A percentile compares a stretch with the other conserved stretches of the same genome.
Conservation (phyloP, 2,329 filamentous ascomycete genomes). For the Aspergillus novoparasiticus region DNA sequence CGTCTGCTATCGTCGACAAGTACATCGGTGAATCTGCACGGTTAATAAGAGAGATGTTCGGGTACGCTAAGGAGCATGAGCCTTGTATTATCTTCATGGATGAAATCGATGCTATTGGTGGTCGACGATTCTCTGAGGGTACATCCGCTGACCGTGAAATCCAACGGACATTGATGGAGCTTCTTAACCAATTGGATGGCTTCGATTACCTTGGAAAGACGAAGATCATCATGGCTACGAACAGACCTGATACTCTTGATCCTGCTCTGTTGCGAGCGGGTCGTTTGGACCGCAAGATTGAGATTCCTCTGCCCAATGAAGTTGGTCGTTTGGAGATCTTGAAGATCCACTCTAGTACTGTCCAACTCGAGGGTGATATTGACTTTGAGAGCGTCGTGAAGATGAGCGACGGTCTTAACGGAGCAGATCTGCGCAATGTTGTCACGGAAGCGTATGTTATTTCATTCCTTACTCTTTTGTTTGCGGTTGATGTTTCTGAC, state of each 20-base stretch:
- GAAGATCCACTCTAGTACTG: conserved; percentile 90
- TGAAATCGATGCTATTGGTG: conserved; percentile 98
- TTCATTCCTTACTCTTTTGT: conserved; percentile 3
- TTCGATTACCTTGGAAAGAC: conserved; percentile 99
- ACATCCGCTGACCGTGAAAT: conserved; percentile 98
- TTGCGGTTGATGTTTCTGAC: conserved; percentile 18
- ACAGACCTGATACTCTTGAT: conserved; percentile 93
- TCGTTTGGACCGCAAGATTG: conserved; percentile 94
- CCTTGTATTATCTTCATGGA: conserved; percentile 99
- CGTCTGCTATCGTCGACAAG: conserved; percentile 98
- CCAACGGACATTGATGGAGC: conserved; percentile 96
- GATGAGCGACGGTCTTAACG: conserved; percentile 98
- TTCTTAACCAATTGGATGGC: conserved; percentile 96
- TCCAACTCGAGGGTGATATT: conserved; percentile 89
- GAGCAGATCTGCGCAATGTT: conserved; percentile 94
- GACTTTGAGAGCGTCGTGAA: conserved; percentile 99
- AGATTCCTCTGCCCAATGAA: conserved; percentile 96
- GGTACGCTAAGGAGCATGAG: conserved; percentile 98
- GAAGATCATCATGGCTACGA: conserved; percentile 99
- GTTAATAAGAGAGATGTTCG: conserved; percentile 98
- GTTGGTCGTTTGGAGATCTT: conserved; percentile 94
- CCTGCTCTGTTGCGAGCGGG: conserved; percentile 89
- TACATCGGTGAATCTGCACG: conserved; percentile 98
- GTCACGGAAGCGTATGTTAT: conserved; percentile 91
- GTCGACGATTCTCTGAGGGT: conserved; percentile 92